phyloP scores from a whole-genome alignment of 768 basidiomycete genomes.

The Chalciporus pseudorubinellus region DNA sequence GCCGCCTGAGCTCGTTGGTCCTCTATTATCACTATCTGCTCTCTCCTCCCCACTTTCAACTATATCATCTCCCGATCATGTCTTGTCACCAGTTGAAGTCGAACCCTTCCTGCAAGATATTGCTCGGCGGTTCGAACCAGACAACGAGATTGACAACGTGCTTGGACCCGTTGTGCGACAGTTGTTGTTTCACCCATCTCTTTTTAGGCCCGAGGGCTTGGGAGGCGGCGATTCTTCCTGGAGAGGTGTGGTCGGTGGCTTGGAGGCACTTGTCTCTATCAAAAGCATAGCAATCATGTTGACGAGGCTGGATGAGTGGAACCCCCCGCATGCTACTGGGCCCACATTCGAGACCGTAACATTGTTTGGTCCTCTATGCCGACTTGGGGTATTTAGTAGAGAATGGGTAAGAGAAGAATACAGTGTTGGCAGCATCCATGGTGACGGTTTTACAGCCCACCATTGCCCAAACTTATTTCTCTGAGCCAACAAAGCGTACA shows the following conservation, averaged over 20 bases:
- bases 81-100: constrained; percentile 66
- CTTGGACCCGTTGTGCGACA: constrained; percentile 70
- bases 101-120: constrained; percentile 84
- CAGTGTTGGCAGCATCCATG: not conserved
- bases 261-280: constrained; percentile 76
- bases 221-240: constrained; percentile 75
- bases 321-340: constrained; percentile 56
- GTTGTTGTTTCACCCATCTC: constrained; percentile 61
- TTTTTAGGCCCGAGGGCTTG: constrained; percentile 66
- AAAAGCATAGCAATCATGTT: constrained; percentile 85
- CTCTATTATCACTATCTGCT: constrained; percentile 73
- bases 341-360: constrained; percentile 61
- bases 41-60: constrained; percentile 64
- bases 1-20: constrained; percentile 72
- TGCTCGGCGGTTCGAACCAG: constrained; percentile 73
- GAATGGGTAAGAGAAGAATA: constrained; percentile 68
- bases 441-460: constrained; percentile 50
- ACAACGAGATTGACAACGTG: constrained; percentile 73
- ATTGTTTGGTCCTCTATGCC: constrained; percentile 79
- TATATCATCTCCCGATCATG: constrained; percentile 42
- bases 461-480: constrained; percentile 79
- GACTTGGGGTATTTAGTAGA: constrained; percentile 81
- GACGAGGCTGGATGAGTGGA: constrained; percentile 72
- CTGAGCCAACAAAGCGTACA: constrained; percentile 75
- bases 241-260: constrained; percentile 80